Percentiles rank a stretch among this genome's conserved stretches.
phyloP scores from a whole-genome alignment of 345 rosid species.

The Citrus medica region DNA sequence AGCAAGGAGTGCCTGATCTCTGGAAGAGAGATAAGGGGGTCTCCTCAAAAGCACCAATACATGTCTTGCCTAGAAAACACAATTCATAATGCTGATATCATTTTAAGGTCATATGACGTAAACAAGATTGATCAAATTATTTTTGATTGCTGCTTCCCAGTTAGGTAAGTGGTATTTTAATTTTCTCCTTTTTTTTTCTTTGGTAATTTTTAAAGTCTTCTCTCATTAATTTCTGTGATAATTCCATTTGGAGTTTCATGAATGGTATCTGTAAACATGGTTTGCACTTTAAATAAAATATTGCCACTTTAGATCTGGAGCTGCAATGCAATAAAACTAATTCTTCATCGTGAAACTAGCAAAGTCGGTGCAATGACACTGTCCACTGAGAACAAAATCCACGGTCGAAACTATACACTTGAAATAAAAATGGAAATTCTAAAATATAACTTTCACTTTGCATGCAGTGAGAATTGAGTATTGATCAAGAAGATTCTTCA shows the following conservation, averaged over 20 bases:
- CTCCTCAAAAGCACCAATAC: too few species aligned
- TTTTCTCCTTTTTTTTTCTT: not conserved
- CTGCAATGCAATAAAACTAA: not conserved
- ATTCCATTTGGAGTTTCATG: not conserved
- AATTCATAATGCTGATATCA: slow-evolving; percentile 92
- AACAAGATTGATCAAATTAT: slow-evolving; percentile 96
- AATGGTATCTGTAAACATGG: not conserved
- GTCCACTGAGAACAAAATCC: not conserved
- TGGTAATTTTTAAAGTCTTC: not conserved
- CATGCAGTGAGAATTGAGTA: not conserved
- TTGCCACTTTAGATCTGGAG: not conserved
- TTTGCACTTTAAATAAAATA: not conserved
- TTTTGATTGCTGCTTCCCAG: slow-evolving; percentile 81
- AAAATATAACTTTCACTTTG: not conserved
- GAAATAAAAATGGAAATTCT: not conserved
- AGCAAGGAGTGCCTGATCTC: slow-evolving; percentile 27
- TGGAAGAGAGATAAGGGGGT: slow-evolving; percentile 64
- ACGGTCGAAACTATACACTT: not conserved
- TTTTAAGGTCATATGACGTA: slow-evolving; percentile 63
- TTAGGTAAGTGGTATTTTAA: slow-evolving; percentile 47
- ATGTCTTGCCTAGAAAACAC: slow-evolving; percentile 68
- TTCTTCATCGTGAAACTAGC: not conserved
- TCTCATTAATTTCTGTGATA: not conserved
- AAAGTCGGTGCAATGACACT: too few species aligned
- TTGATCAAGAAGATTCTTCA: not conserved